A percentile compares a stretch with the other conserved stretches of the same genome.
Conservation (phyloP, 2,329 filamentous ascomycete species). For the Diplodia intermedia region DNA sequence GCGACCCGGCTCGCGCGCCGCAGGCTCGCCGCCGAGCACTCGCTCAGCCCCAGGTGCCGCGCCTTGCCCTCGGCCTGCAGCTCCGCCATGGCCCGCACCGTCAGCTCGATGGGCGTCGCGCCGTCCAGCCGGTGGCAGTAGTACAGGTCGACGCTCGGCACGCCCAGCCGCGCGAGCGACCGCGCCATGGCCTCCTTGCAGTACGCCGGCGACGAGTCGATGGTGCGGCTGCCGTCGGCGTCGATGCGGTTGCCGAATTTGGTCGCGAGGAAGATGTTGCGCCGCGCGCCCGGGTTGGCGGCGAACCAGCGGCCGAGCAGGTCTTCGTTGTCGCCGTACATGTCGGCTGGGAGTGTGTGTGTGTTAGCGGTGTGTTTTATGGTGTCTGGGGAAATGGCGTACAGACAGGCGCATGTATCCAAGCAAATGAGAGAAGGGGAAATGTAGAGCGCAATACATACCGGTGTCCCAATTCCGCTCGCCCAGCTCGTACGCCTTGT, state of each 20-base stretch:
- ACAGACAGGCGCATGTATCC: too few relatives aligned
- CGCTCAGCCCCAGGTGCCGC: conserved; percentile 56
- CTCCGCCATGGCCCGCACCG: conserved; percentile 57
- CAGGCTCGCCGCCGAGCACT: conserved; percentile 53
- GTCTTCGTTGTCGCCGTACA: conserved; percentile 47
- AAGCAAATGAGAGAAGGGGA: too few relatives aligned
- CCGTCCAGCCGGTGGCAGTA: conserved; percentile 53
- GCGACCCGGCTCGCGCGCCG: conserved; percentile 58
- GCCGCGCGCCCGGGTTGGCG: conserved; percentile 34
- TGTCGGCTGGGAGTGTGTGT: conserved; percentile 34
- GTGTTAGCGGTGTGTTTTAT: conserved; percentile 49
- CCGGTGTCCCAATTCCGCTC: conserved; percentile 60
- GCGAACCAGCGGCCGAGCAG: conserved; percentile 47
- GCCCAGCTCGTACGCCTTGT: conserved; percentile 59
- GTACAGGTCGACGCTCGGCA: conserved; percentile 54
- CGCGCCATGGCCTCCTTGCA: conserved; percentile 48
- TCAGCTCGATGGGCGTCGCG: conserved; percentile 57
- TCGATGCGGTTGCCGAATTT: conserved; percentile 57
- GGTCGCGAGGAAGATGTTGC: conserved; percentile 50
- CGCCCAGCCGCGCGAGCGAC: conserved; percentile 50
- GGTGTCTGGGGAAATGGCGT: neutral
- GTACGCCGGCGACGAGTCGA: conserved; percentile 53
- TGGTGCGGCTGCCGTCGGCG: conserved; percentile 46
- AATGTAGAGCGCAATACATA: neutral
- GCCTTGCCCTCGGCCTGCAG: conserved; percentile 56